A percentile compares a stretch with the other conserved stretches of the same genome.
phyloP scores from a whole-genome alignment of 1,139 yeast species.

The Hansenula sp. region DNA sequence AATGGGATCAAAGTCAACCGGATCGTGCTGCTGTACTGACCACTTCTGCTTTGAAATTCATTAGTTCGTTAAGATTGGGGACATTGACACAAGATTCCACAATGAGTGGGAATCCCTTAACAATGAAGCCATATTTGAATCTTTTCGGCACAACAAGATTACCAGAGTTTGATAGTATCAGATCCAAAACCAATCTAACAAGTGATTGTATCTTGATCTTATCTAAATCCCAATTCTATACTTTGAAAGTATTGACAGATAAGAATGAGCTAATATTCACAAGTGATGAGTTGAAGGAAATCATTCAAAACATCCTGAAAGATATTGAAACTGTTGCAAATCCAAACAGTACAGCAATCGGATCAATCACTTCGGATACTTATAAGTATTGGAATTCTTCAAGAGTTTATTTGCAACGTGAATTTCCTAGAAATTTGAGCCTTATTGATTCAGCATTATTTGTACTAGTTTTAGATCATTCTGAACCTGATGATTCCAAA shows the following conservation, averaged over 20 bases:
- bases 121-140: slow-evolving; percentile 65
- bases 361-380: slow-evolving; percentile 67
- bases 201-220: slow-evolving; percentile 53
- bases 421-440: slow-evolving; percentile 39
- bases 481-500: slow-evolving; percentile 47
- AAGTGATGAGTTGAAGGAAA: slow-evolving; percentile 49
- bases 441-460: slow-evolving; percentile 62
- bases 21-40: slow-evolving; percentile 65
- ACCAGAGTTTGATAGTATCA: slow-evolving; percentile 45
- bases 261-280: slow-evolving; percentile 43
- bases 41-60: slow-evolving; percentile 62
- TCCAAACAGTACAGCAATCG: slow-evolving; percentile 54
- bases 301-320: slow-evolving; percentile 46
- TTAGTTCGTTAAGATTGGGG: slow-evolving; percentile 52
- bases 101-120: slow-evolving; percentile 47
- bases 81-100: slow-evolving; percentile 54
- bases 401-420: slow-evolving; percentile 41
- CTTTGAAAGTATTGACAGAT: slow-evolving; percentile 50
- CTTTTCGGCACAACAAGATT: slow-evolving; percentile 66
- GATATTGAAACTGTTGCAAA: slow-evolving; percentile 38
- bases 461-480: slow-evolving; percentile 65
- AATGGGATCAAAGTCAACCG: slow-evolving; percentile 50
- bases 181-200: slow-evolving; percentile 28
- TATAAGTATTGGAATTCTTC: slow-evolving; percentile 61
- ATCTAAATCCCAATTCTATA: slow-evolving; percentile 60